These are phyloP conservation scores for Leccinum subgranulosum DNA, from an alignment of 768 basidiomycete species.

Conservation along the genomic window DNA sequence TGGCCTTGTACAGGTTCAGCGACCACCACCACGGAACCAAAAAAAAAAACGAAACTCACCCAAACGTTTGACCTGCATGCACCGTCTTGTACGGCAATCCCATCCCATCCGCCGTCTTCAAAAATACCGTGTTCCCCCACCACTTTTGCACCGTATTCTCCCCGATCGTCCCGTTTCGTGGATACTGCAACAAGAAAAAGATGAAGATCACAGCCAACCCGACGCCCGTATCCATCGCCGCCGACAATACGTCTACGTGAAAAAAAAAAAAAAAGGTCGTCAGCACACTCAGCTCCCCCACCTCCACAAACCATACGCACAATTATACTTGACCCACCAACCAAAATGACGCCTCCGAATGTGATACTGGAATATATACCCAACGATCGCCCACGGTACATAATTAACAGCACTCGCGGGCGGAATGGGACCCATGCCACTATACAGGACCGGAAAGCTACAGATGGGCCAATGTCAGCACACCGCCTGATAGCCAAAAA, in stretches of 20 bases:
- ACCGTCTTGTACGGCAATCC: slow-evolving; percentile 11
- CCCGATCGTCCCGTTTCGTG: slow-evolving; percentile 58
- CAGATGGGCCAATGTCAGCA: not conserved
- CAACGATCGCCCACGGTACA: slow-evolving; percentile 62
- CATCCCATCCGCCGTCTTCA: slow-evolving; percentile 20
- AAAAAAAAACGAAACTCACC: slow-evolving; percentile 16
- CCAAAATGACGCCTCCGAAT: slow-evolving; percentile 59
- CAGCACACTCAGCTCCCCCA: slow-evolving; percentile 13
- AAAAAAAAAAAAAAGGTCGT: not conserved
- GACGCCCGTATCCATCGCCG: slow-evolving; percentile 69
- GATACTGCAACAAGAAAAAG: slow-evolving; percentile 66
- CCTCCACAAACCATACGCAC: slow-evolving; percentile 14
- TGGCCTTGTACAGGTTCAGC: slow-evolving; percentile 10
- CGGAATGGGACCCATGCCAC: slow-evolving; percentile 41
- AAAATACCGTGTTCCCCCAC: slow-evolving; percentile 64
- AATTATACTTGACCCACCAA: slow-evolving; percentile 63
- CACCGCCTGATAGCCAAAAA: not conserved
- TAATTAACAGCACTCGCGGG: slow-evolving; percentile 67
- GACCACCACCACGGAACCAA: too few species aligned
- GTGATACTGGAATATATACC: slow-evolving; percentile 63
- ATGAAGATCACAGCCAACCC: slow-evolving; percentile 54
- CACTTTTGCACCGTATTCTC: slow-evolving; percentile 49
- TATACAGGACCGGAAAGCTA: not conserved
- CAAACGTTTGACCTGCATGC: slow-evolving; percentile 21
- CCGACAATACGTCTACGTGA: slow-evolving; percentile 56